Evolutionary conservation across 805 yeast species (phyloP), one percentile per base, ranked within the genome.

Genomic region (Lachancea kluyveri): DNA sequence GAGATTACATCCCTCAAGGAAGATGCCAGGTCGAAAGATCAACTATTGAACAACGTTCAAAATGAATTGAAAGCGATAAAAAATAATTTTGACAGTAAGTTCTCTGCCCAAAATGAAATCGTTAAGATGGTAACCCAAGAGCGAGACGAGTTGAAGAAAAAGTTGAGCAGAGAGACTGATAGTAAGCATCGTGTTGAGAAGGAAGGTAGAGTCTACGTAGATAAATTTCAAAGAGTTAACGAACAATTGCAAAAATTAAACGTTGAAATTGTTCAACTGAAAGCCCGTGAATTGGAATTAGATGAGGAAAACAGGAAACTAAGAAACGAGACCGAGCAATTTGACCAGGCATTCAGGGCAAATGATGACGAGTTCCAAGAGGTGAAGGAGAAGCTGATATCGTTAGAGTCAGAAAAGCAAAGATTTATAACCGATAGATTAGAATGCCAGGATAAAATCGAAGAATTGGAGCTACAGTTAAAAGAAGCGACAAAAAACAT

Each of bases 51-150:
- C 4, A 17, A 18, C 6, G 17, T 39, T 13, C 20, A 33, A 13
- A 16, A 25, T 4, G 45, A 46, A 17, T 13, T 43, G 4, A 16
- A 36, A 2, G 29, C 40, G 7, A 29, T 46, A 6, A 43, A 48
- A 22, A 41, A 51, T 3, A 48, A 43, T n/a, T 57, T 47, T 27
- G 63, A 64, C 15, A 52, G 56, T 26, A 60, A 63, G 38, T 24
- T 64, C 12, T 46, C 54, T 13, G 54, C 64, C 1, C 67, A 63
- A 38, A 43, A 43, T 12, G 63, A 60, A 16, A 48, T 62, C 3
- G 41, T 53, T 21, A 50, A 51, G 15, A 45, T 60, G 11, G 42
- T 59, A 1, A 37, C 41, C 5, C 44, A 56, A 4, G 63, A 58
- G 30, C 49, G 48, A 20, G 52, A 52, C 5, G 39, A 41, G 7